phyloP scores from a whole-genome alignment of 176 grass and related monocot genomes.

The Lolium perenne region DNA sequence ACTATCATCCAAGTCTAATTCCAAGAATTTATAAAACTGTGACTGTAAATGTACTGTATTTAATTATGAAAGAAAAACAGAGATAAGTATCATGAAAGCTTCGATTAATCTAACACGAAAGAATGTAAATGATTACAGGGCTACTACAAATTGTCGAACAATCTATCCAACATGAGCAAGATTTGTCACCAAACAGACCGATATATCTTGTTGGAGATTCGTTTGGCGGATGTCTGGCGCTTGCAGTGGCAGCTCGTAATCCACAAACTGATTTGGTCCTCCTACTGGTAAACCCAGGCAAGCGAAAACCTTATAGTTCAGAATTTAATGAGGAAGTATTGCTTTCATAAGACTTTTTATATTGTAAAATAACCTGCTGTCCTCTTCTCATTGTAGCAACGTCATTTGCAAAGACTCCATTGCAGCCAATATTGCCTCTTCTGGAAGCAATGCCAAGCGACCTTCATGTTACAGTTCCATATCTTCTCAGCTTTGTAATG shows the following conservation, averaged over 20 bases:
- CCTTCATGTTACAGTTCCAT: slow-evolving; percentile 78
- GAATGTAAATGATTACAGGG: slow-evolving; percentile 46
- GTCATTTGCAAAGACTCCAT: slow-evolving; percentile 70
- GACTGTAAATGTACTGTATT: background rate
- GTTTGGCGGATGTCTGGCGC: slow-evolving; percentile 78
- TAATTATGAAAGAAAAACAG: background rate
- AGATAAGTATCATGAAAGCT: background rate
- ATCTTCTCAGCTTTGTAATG: slow-evolving; percentile 89
- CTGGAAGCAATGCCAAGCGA: slow-evolving; percentile 81
- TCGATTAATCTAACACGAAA: background rate
- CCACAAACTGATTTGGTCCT: slow-evolving; percentile 72
- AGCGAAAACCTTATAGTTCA: slow-evolving; percentile 53
- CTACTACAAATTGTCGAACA: slow-evolving; percentile 61
- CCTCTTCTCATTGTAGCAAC: slow-evolving; percentile 58
- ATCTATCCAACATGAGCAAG: slow-evolving; percentile 66
- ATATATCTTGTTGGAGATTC: slow-evolving; percentile 87
- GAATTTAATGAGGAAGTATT: background rate
- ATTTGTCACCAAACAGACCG: slow-evolving; percentile 55
- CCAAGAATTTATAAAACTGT: background rate
- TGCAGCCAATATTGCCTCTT: slow-evolving; percentile 77
- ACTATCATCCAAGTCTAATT: background rate
- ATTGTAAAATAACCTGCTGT: slow-evolving; percentile 28
- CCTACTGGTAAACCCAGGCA: slow-evolving; percentile 93
- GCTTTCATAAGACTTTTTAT: background rate
- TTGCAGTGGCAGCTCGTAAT: slow-evolving; percentile 78